Evolutionary conservation across 202 grass and related monocot genomes (phyloP).

Genomic region (Setaria italica): DNA sequence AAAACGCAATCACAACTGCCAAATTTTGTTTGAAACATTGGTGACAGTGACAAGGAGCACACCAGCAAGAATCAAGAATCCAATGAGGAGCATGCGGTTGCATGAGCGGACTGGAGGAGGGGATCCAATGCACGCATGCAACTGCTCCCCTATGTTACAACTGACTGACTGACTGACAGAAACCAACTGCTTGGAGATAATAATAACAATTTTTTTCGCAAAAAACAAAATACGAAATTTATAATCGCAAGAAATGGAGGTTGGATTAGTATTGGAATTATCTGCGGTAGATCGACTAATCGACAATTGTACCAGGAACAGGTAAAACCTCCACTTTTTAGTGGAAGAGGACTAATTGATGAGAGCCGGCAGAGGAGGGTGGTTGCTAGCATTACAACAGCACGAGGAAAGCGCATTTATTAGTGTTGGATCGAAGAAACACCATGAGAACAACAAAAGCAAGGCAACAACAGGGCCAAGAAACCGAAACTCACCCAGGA

Average conservation of each 20-base stretch:
- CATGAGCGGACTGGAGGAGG: not conserved
- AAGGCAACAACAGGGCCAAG: not conserved
- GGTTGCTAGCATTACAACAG: slow-evolving; percentile 29
- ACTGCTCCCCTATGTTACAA: slow-evolving; percentile 4
- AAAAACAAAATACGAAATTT: not conserved
- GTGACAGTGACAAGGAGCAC: not conserved
- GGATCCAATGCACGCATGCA: slow-evolving; percentile 31
- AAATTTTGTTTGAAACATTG: not conserved
- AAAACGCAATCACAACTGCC: not conserved
- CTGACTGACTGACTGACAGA: slow-evolving; percentile 19
- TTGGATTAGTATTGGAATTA: not conserved
- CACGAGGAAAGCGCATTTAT: slow-evolving; percentile 16
- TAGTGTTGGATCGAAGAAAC: slow-evolving; percentile 24
- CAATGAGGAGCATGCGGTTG: not conserved
- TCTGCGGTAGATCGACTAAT: not conserved
- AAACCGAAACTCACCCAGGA: slow-evolving; percentile 47
- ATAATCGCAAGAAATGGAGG: slow-evolving; percentile 21
- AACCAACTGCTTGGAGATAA: slow-evolving; percentile 25
- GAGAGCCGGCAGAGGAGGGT: slow-evolving; percentile 30
- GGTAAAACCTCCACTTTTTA: slow-evolving; percentile 38
- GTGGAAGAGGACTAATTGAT: not conserved
- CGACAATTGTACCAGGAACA: slow-evolving; percentile 38
- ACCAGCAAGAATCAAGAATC: slow-evolving; percentile 8
- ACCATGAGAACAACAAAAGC: not conserved
- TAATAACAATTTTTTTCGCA: not conserved